Percentiles rank a stretch among this genome's conserved stretches.
phyloP scores from a whole-genome alignment of 495 filamentous ascomycete species.

The Tuber calosporum region DNA sequence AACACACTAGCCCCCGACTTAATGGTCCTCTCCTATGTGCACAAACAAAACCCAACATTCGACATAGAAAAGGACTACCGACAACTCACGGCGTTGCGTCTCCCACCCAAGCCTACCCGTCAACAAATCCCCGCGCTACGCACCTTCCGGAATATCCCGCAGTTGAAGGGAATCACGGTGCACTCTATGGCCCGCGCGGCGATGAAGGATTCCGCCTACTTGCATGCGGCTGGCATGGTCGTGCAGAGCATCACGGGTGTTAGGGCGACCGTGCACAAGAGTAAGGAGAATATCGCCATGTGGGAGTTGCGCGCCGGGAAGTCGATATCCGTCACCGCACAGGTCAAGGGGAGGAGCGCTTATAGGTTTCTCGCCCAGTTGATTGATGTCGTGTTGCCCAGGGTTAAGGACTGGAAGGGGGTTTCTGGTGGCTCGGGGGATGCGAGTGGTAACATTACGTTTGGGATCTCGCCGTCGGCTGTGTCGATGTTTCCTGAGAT shows the following conservation, averaged over 20 bases:
- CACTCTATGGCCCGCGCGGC: slow-evolving; percentile 63
- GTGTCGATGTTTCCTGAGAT: slow-evolving; percentile 85
- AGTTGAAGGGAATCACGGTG: slow-evolving; percentile 70
- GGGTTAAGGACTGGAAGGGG: slow-evolving; percentile 90
- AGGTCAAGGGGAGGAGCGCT: slow-evolving; percentile 69
- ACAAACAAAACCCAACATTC: slow-evolving; percentile 65
- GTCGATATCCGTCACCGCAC: slow-evolving; percentile 59
- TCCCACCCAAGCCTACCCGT: slow-evolving; percentile 73
- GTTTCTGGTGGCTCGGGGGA: slow-evolving; percentile 70
- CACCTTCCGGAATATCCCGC: slow-evolving; percentile 77
- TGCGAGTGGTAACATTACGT: slow-evolving; percentile 75
- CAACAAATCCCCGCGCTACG: slow-evolving; percentile 64
- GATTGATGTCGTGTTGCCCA: slow-evolving; percentile 80
- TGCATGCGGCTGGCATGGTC: slow-evolving; percentile 75
- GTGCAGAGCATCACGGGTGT: slow-evolving; percentile 79
- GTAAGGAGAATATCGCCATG: slow-evolving; percentile 57
- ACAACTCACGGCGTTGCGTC: slow-evolving; percentile 72
- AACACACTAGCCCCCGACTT: slow-evolving; percentile 82
- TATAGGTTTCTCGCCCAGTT: slow-evolving; percentile 80
- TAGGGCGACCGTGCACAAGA: slow-evolving; percentile 60
- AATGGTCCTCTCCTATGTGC: slow-evolving; percentile 78
- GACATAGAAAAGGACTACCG: slow-evolving; percentile 52
- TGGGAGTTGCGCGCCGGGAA: slow-evolving; percentile 55
- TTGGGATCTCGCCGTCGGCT: slow-evolving; percentile 63
- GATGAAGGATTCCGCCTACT: slow-evolving; percentile 55